Evolutionary conservation across 2,329 filamentous ascomycete genomes (phyloP).

Genomic region (Pseudopyrenochaeta lycopersici): DNA sequence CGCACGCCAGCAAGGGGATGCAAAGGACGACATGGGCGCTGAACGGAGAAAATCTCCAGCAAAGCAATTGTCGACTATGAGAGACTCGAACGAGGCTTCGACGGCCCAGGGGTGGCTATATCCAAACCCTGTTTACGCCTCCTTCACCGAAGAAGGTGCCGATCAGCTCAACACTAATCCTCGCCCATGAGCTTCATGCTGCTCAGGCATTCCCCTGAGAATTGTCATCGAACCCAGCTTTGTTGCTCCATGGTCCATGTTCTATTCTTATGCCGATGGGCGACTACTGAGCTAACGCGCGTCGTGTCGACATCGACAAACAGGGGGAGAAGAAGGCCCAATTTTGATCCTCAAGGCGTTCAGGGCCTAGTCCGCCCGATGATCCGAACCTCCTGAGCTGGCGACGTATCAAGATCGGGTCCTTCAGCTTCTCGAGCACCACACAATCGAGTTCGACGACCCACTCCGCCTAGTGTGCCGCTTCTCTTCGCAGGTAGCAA

Average conservation of each 20-base stretch:
- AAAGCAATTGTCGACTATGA: background rate
- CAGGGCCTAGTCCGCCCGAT: slow-evolving; percentile 10
- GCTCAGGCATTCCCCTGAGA: background rate
- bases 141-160: background rate
- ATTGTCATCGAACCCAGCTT: background rate
- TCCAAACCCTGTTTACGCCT: slow-evolving; percentile 7
- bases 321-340: slow-evolving; percentile 1
- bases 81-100: slow-evolving; percentile 9
- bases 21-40: slow-evolving; percentile 8
- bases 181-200: background rate
- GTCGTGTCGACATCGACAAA: background rate
- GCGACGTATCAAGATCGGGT: slow-evolving; percentile 3
- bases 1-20: background rate
- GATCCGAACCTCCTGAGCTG: slow-evolving; percentile 9
- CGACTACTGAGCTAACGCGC: background rate
- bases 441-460: background rate
- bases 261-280: background rate
- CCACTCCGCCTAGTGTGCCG: too few species aligned
- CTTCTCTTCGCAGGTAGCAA: too few species aligned
- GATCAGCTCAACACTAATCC: slow-evolving; percentile 4
- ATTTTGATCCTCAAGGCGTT: slow-evolving; percentile 4
- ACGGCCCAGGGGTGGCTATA: slow-evolving; percentile 6
- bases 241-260: background rate
- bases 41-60: slow-evolving; percentile 19
- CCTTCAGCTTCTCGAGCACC: background rate